Evolutionary conservation across 768 basidiomycete species (phyloP), one percentile per base, ranked within the genome.

Genomic region (Hemileccinum impolitum): DNA sequence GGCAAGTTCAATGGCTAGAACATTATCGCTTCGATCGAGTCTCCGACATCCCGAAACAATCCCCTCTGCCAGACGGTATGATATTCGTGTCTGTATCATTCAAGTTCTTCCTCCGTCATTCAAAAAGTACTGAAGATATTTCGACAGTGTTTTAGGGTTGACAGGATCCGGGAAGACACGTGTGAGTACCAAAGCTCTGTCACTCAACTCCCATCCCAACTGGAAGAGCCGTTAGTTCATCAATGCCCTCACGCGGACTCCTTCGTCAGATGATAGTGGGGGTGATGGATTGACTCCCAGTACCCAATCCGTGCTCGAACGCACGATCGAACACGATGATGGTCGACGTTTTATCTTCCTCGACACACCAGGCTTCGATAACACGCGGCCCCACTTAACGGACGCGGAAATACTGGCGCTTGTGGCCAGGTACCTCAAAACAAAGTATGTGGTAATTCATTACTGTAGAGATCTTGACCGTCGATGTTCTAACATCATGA

Each of bases 361-460:
- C 17, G 51, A 53, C 17, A 54, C 53, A 1, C 51, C 53, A 31
- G 51, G 51, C 13, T 34, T 54, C 18, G 21, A 54, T 19, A 48
- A 13, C 18, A 17, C 23, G 12, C 26, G 26, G 26, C 5, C 26
- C 11, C 3, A 41, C 25, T 23, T 32, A 5, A 26, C 30, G 4
- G 45, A 53, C 8, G 21, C 18, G 17, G 21, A 7, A 14, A 36
- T 54, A 53, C 11, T 53, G 17, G 25, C 12, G 2, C 45, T 31
- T n/a, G 17, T 48, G 14, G 38, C 38, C 15, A 32, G n/a, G 32
- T 47, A 38, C 45, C 26, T 44, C 3, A 38, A 23, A 30, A 19
- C 3, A 3, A 32, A 15, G 51, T 53, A 41, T 6, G 51, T 45
- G 23, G 12, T 31, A 11, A n/a, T 50, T 26, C 10, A 9, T 4